Evolutionary conservation across 768 basidiomycete species (phyloP), one percentile per base, ranked within the genome.

Genomic region (Dentipellis sp.): DNA sequence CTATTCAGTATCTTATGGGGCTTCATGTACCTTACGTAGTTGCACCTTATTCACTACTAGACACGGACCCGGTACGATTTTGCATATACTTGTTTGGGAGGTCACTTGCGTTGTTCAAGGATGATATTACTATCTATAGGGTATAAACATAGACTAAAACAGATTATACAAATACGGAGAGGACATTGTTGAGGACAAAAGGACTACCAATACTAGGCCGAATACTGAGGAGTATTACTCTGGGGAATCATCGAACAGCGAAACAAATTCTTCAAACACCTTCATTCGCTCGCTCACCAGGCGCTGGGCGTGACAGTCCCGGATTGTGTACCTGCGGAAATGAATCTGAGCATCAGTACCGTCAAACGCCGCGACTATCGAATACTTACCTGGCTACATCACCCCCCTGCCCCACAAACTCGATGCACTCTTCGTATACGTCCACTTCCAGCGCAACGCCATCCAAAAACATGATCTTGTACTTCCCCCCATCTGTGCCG

Each of bases 391-490:
- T 65, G 10, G 64, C 62, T 38, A 55, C 60, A 34, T 63, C 59
- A 1, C 72, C 74, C 2, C 62, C 54, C 49, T 55, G 63, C 37
- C 61, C 64, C 36, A 61, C 67, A 47, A 71, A 65, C 56, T 74
- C 71, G 2, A 70, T 69, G 67, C 70, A 69, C 45, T 75, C 74
- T 57, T 76, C 73, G 50, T 76, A 75, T 3, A 73, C 71, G 52
- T 76, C 74, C 50, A 76, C 66, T 45, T 75, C 73, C 51, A 76
- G 63, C 23, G 67, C 60, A 34, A 65, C 63, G 1, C 75, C 75
- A 62, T 75, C 75, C 17, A 72, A 52, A 56, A 76, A 76, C 74
- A 76, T 74, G 12, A 76, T 68, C 57, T 67, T 70, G 55, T 75
- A 76, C 23, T 70, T 63, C 8, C 74, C 72, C 1, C 69, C 10